Conservation (phyloP, 2,329 filamentous ascomycete species). For the Cercospora sp. region DNA sequence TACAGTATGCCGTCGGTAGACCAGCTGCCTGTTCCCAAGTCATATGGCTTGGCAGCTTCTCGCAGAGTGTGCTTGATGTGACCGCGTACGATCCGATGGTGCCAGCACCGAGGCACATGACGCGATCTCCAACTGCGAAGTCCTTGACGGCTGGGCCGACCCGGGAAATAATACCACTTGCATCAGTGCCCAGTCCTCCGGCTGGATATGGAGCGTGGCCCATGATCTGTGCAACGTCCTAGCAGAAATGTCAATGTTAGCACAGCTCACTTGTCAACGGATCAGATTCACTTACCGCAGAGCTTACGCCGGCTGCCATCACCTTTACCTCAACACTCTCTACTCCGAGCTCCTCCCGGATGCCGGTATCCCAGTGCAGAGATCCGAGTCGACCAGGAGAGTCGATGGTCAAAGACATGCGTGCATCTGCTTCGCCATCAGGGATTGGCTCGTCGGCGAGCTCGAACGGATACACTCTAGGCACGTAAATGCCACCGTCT, state of each 20-base stretch:
- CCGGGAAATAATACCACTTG: not conserved
- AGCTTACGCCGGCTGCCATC: not conserved
- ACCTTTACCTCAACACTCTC: not conserved
- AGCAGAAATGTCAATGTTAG: not conserved
- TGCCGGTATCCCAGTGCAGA: not conserved
- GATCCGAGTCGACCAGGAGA: not conserved
- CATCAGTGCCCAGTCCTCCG: not conserved
- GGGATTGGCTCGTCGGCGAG: not conserved
- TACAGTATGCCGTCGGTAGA: not conserved
- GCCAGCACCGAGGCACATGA: not conserved
- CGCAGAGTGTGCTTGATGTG: not conserved
- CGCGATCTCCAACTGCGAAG: not conserved
- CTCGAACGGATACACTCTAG: constrained; percentile 7
- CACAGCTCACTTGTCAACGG: not conserved
- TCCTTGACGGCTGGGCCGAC: not conserved
- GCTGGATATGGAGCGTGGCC: not conserved
- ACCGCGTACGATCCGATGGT: not conserved
- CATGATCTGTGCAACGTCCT: not conserved
- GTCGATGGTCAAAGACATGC: not conserved
- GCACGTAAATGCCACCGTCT: constrained; percentile 4
- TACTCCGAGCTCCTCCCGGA: not conserved
- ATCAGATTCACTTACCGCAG: not conserved
- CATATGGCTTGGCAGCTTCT: not conserved
- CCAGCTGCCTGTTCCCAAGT: not conserved
- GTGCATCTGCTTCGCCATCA: not conserved